Evolutionary conservation across 2,329 filamentous ascomycete species (phyloP).

Genomic region (Xylaria digitata): DNA sequence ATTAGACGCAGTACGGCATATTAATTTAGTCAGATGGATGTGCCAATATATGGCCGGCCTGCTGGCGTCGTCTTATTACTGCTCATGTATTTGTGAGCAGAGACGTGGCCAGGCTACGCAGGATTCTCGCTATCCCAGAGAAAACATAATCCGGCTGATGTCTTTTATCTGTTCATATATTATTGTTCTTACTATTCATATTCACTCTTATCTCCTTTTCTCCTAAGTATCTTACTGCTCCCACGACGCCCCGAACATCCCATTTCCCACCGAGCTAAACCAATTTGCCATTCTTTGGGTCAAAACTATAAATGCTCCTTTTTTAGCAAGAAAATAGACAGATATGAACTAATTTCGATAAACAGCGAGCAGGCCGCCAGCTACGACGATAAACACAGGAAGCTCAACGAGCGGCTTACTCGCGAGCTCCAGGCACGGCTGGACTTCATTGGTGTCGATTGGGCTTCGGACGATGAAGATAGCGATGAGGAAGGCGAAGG

Average conservation of each 20-base stretch:
- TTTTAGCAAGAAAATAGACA: no score
- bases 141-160: neutral
- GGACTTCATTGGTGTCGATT: slow-evolving; percentile 72
- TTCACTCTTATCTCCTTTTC: neutral
- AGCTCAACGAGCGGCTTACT: slow-evolving; percentile 65
- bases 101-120: neutral
- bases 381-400: slow-evolving; percentile 68
- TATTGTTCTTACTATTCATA: neutral
- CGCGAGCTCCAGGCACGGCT: slow-evolving; percentile 63
- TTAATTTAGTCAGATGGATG: neutral
- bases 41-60: neutral
- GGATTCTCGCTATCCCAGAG: neutral
- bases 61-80: neutral
- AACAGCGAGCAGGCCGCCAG: slow-evolving; percentile 62
- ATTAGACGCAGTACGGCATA: neutral
- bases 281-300: neutral
- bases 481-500: slow-evolving; percentile 46
- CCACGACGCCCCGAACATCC: neutral
- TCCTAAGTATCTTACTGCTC: neutral
- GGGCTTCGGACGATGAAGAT: slow-evolving; percentile 55
- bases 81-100: neutral
- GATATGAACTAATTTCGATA: slow-evolving; percentile 11
- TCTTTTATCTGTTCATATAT: neutral
- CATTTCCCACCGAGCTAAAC: no score
- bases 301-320: neutral